These are phyloP conservation scores for Dictyostelium firmibasis DNA, from an alignment of 78 protist species.

Conservation along the genomic window DNA sequence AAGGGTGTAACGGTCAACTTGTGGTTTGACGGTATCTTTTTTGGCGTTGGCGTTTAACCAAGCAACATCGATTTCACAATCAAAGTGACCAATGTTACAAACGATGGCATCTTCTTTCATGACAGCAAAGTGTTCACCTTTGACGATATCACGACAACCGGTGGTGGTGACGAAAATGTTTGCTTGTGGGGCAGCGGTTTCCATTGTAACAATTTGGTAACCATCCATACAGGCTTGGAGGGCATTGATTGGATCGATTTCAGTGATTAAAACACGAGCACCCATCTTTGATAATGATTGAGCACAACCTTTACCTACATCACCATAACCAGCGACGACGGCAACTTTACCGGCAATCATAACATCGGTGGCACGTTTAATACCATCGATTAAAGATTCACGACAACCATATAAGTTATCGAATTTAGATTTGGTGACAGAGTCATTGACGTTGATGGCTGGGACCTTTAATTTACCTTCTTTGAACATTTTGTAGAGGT, in stretches of 20 bases:
- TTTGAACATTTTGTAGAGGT: slow-evolving; percentile 94
- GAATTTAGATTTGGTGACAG: slow-evolving; percentile 99
- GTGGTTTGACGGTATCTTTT: slow-evolving; percentile 97
- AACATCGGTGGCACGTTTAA: slow-evolving; percentile 99
- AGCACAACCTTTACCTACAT: slow-evolving; percentile 99
- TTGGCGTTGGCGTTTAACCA: slow-evolving; percentile 90
- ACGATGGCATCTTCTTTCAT: slow-evolving; percentile 99
- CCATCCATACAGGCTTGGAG: slow-evolving; percentile 99
- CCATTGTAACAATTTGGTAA: slow-evolving; percentile 94
- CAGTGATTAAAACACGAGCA: slow-evolving; percentile 97
- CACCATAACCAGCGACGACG: slow-evolving; percentile 98
- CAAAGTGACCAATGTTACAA: slow-evolving; percentile 99
- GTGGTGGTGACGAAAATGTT: slow-evolving; percentile 99
- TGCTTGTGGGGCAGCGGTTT: slow-evolving; percentile 87
- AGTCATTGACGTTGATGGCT: slow-evolving; percentile 99
- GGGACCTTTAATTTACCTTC: slow-evolving; percentile 95
- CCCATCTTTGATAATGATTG: slow-evolving; percentile 93
- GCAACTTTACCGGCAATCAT: slow-evolving; percentile 99
- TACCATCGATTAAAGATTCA: slow-evolving; percentile 98
- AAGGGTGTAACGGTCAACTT: slow-evolving; percentile 96
- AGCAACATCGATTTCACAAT: slow-evolving; percentile 98
- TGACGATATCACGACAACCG: slow-evolving; percentile 97
- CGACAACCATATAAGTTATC: slow-evolving; percentile 99
- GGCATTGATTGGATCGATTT: slow-evolving; percentile 99
- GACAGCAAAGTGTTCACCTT: slow-evolving; percentile 89